These are phyloP conservation scores for Clonostachys solani DNA, from an alignment of 2,329 filamentous ascomycete genomes.

Conservation along the genomic window DNA sequence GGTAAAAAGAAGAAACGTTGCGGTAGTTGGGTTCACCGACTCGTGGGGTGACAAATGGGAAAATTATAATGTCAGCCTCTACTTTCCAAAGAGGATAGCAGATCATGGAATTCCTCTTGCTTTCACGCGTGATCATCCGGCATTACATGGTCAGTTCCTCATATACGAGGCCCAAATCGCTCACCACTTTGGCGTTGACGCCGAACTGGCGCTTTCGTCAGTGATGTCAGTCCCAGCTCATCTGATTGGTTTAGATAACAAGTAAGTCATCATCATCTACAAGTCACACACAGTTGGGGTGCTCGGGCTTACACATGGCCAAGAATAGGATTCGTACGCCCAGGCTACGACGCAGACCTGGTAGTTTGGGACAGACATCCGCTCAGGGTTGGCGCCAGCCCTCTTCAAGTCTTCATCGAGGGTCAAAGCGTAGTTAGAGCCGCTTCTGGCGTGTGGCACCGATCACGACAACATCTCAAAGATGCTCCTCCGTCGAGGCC, in stretches of 20 bases:
- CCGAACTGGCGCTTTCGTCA: slow-evolving; percentile 32
- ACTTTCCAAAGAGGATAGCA: slow-evolving; percentile 29
- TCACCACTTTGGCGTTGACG: slow-evolving; percentile 31
- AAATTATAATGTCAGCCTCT: slow-evolving; percentile 31
- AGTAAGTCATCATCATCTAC: too few species aligned
- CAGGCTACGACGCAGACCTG: slow-evolving; percentile 44
- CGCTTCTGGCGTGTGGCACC: too few species aligned
- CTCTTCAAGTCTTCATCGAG: slow-evolving; percentile 61
- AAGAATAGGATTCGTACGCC: slow-evolving; percentile 33
- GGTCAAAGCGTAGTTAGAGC: slow-evolving; percentile 23
- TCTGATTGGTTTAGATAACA: slow-evolving; percentile 33
- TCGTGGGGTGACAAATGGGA: slow-evolving; percentile 35
- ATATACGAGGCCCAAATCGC: slow-evolving; percentile 33
- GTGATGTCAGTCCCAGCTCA: slow-evolving; percentile 40
- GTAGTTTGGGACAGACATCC: slow-evolving; percentile 59
- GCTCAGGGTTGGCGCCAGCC: slow-evolving; percentile 53
- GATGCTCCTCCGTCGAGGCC: too few species aligned
- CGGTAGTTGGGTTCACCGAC: slow-evolving; percentile 35
- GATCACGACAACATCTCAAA: too few species aligned
- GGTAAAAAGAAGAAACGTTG: slow-evolving; percentile 31
- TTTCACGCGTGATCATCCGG: slow-evolving; percentile 35
- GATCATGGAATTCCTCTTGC: slow-evolving; percentile 33
- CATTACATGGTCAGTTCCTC: slow-evolving; percentile 20
- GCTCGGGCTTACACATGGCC: too few species aligned
- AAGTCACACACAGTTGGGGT: too few species aligned